Conservation (phyloP, 2,329 filamentous ascomycete genomes). For the Neoarthrinium moseri region DNA sequence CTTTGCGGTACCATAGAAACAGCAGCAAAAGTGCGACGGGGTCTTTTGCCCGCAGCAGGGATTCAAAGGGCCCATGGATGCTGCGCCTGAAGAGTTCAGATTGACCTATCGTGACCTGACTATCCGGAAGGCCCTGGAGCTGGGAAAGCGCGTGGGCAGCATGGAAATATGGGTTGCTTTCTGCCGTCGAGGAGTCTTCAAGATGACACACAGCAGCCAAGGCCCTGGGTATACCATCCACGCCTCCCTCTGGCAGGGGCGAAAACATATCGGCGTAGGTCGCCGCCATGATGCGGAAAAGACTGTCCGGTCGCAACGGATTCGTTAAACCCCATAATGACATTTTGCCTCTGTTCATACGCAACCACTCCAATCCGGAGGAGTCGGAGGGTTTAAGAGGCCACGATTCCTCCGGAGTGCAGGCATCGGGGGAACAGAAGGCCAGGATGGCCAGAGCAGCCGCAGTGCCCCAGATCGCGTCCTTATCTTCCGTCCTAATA, state of each 20-base stretch:
- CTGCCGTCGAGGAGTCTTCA: slow-evolving; percentile 27
- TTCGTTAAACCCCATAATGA: slow-evolving; percentile 31
- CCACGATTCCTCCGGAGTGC: slow-evolving; percentile 29
- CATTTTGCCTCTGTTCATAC: slow-evolving; percentile 34
- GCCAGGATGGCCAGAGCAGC: slow-evolving; percentile 38
- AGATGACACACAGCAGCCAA: slow-evolving; percentile 25
- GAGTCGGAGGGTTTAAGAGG: slow-evolving; percentile 23
- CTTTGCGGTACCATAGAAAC: slow-evolving; percentile 42
- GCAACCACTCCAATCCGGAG: slow-evolving; percentile 33
- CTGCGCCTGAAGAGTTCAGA: slow-evolving; percentile 31
- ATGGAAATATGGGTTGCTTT: slow-evolving; percentile 35
- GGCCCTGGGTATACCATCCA: slow-evolving; percentile 20
- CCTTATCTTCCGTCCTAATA: slow-evolving; percentile 34
- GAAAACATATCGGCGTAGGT: slow-evolving; percentile 35
- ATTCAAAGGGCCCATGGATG: slow-evolving; percentile 32
- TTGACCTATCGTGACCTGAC: slow-evolving; percentile 25
- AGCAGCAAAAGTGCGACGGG: slow-evolving; percentile 37
- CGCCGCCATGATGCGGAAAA: slow-evolving; percentile 31
- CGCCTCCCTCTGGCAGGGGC: slow-evolving; percentile 27
- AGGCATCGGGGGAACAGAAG: slow-evolving; percentile 38
- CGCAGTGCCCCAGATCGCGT: slow-evolving; percentile 46
- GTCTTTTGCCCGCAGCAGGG: slow-evolving; percentile 30
- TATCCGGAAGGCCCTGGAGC: slow-evolving; percentile 27
- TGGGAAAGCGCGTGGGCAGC: slow-evolving; percentile 34
- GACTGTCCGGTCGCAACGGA: slow-evolving; percentile 32